A percentile compares a stretch with the other conserved stretches of the same genome.
phyloP scores from a whole-genome alignment of 2,329 filamentous ascomycete genomes.

The Talaromyces sp. region DNA sequence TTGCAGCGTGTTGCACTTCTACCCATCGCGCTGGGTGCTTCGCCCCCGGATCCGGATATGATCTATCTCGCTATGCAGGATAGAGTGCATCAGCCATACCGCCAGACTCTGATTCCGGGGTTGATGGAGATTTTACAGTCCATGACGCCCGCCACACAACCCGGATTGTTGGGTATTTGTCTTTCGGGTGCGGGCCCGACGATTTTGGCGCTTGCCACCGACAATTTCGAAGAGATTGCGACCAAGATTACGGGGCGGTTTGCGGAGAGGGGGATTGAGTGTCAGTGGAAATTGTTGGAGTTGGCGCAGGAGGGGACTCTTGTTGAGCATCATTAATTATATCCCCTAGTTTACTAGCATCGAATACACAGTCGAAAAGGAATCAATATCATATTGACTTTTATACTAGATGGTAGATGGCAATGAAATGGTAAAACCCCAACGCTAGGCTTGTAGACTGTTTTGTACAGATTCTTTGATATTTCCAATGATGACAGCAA shows the following conservation, averaged over 20 bases:
- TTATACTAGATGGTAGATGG: background rate
- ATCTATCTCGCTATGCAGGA: slow-evolving; percentile 99
- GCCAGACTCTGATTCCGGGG: slow-evolving; percentile 84
- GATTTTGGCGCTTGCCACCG: slow-evolving; percentile 85
- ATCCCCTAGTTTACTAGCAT: background rate
- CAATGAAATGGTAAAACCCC: background rate
- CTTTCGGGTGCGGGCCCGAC: slow-evolving; percentile 92
- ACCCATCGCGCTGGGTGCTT: slow-evolving; percentile 82
- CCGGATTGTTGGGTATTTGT: slow-evolving; percentile 88
- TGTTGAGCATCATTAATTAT: slow-evolving; percentile 25
- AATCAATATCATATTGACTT: slow-evolving; percentile 1
- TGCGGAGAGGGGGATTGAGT: slow-evolving; percentile 62
- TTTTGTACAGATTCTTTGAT: slow-evolving; percentile 14
- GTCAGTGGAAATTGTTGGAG: slow-evolving; percentile 82
- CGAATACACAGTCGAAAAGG: background rate
- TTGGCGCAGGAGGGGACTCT: slow-evolving; percentile 66
- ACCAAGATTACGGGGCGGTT: slow-evolving; percentile 72
- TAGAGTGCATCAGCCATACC: slow-evolving; percentile 95
- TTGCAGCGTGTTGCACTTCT: slow-evolving; percentile 88
- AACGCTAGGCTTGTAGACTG: slow-evolving; percentile 12
- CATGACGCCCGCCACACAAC: slow-evolving; percentile 81
- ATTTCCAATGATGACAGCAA: background rate
- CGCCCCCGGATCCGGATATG: slow-evolving; percentile 84
- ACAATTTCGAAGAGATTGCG: slow-evolving; percentile 85
- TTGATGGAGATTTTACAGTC: slow-evolving; percentile 85